A percentile compares a stretch with the other conserved stretches of the same genome.
Evolutionary conservation across 2,329 filamentous ascomycete species (phyloP).

Genomic region (Penicillium hesseltinei): DNA sequence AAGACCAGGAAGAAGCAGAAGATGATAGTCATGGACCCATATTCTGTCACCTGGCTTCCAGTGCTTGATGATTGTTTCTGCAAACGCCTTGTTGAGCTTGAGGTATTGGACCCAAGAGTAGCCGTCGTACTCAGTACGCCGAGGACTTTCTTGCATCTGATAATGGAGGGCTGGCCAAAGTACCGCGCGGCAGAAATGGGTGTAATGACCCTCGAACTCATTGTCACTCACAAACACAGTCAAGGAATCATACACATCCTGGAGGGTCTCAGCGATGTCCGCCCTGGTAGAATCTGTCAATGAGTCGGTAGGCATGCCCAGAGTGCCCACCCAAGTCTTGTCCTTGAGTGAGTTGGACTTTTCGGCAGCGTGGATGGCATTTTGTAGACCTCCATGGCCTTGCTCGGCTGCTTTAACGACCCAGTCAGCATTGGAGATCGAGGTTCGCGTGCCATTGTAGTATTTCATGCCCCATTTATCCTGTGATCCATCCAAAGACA

Average conservation of each 20-base stretch:
- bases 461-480: conserved; percentile 15
- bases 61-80: conserved; percentile 79
- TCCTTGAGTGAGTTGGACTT: conserved; percentile 67
- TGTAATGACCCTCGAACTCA: conserved; percentile 90
- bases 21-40: conserved; percentile 94
- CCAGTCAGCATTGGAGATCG: conserved; percentile 74
- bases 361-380: conserved; percentile 77
- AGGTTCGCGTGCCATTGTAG: conserved; percentile 58
- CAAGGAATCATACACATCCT: conserved; percentile 76
- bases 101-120: conserved; percentile 95
- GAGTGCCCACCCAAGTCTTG: conserved; percentile 81
- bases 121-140: conserved; percentile 95
- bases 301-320: conserved; percentile 89
- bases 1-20: conserved; percentile 81
- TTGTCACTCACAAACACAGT: conserved; percentile 83
- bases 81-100: conserved; percentile 86
- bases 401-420: conserved; percentile 79
- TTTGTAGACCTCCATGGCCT: conserved; percentile 86
- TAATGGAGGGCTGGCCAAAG: conserved; percentile 97
- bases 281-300: conserved; percentile 72
- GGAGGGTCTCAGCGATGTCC: conserved; percentile 76
- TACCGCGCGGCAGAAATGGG: conserved; percentile 94
- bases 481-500: conserved; percentile 19
- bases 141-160: conserved; percentile 92
- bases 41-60: conserved; percentile 90